Evolutionary conservation across 768 basidiomycete species (phyloP).

Genomic region (Mycena filopes): DNA sequence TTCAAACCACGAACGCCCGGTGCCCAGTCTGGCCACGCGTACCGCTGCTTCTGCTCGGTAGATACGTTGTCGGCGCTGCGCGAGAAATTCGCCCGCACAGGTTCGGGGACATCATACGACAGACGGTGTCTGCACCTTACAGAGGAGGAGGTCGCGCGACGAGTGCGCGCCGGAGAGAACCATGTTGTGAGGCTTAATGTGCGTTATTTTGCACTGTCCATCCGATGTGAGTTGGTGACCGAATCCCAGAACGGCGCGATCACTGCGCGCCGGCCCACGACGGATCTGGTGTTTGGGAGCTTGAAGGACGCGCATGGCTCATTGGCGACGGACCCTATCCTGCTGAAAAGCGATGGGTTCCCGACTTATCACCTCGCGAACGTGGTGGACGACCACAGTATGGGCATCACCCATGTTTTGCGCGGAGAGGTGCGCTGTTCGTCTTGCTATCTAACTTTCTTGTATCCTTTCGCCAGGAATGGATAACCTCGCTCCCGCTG

Average conservation of each 20-base stretch:
- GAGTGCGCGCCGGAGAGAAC: slow-evolving; percentile 79
- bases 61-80: slow-evolving; percentile 76
- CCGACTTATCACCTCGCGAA: slow-evolving; percentile 98
- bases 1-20: neutral
- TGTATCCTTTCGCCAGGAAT: too few relatives aligned
- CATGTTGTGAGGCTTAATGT: slow-evolving; percentile 92
- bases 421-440: slow-evolving; percentile 80
- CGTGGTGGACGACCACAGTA: slow-evolving; percentile 94
- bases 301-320: slow-evolving; percentile 82
- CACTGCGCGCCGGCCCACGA: slow-evolving; percentile 59
- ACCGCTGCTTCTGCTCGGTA: slow-evolving; percentile 92
- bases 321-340: slow-evolving; percentile 87
- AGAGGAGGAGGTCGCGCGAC: slow-evolving; percentile 84
- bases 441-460: neutral
- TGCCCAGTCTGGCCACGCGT: slow-evolving; percentile 84
- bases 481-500: slow-evolving; percentile 92
- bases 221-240: neutral
- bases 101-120: slow-evolving; percentile 89
- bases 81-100: slow-evolving; percentile 73
- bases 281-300: slow-evolving; percentile 82
- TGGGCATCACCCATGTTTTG: slow-evolving; percentile 96
- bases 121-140: slow-evolving; percentile 87
- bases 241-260: slow-evolving; percentile 64
- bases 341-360: slow-evolving; percentile 91
- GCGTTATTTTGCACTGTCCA: slow-evolving; percentile 33